Conservation (phyloP, 306 rosid species). For the Acmispon strigosus region DNA sequence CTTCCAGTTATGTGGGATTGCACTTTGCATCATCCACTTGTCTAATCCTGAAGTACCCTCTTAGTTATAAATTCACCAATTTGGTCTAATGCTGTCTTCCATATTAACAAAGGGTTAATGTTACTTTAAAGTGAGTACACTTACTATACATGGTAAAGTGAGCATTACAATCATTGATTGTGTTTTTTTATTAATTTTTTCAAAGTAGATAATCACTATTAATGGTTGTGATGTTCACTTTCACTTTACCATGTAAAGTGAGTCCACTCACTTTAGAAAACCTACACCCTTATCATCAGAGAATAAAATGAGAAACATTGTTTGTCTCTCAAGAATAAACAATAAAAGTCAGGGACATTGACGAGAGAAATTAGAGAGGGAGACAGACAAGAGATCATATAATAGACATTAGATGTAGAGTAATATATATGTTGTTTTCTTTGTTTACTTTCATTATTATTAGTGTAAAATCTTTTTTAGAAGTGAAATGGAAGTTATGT, state of each 20-base stretch:
- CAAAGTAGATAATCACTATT: too few relatives aligned
- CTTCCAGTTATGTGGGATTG: constrained; percentile 52
- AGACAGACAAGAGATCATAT: neutral
- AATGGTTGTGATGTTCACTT: too few relatives aligned
- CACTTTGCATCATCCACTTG: constrained; percentile 43
- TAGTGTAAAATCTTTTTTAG: neutral
- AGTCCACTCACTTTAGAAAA: too few relatives aligned
- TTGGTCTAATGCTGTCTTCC: neutral
- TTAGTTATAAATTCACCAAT: neutral
- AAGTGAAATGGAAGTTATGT: too few relatives aligned
- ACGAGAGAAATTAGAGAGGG: too few relatives aligned
- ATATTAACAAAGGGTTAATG: too few relatives aligned
- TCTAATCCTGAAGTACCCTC: constrained; percentile 2
- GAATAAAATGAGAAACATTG: neutral
- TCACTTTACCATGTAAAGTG: too few relatives aligned
- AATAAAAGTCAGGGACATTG: neutral
- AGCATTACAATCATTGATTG: too few relatives aligned
- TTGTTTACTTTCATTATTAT: neutral
- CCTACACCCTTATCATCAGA: too few relatives aligned
- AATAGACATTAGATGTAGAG: neutral
- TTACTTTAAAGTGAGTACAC: too few relatives aligned
- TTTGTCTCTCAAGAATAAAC: neutral
- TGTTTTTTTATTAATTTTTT: too few relatives aligned
- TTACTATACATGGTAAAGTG: too few relatives aligned
- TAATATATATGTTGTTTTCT: neutral